These are phyloP conservation scores for Ramaria sp. DNA, from an alignment of 768 basidiomycete species.

Conservation along the genomic window DNA sequence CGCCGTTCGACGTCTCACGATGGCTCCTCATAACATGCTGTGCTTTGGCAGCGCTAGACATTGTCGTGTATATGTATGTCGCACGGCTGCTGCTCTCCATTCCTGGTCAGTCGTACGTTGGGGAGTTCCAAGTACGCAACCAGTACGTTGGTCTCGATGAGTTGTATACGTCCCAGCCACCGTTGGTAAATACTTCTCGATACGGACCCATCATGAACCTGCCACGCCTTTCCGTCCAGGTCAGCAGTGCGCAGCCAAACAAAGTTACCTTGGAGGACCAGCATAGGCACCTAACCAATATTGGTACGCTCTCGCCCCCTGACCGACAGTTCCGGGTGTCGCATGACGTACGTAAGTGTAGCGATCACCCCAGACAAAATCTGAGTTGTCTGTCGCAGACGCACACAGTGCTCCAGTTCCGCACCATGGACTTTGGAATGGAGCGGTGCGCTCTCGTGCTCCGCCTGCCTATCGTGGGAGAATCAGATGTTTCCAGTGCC, in stretches of 20 bases:
- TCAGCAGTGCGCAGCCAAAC: neutral
- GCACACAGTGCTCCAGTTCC: neutral
- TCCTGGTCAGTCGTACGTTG: neutral
- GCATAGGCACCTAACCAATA: neutral
- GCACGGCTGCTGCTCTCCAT: neutral
- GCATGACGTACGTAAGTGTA: neutral
- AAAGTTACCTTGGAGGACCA: neutral
- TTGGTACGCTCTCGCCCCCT: neutral
- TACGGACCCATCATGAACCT: neutral
- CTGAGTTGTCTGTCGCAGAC: neutral
- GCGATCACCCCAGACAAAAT: neutral
- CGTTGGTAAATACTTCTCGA: neutral
- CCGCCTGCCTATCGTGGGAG: neutral
- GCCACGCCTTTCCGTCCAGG: neutral
- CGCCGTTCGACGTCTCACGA: constrained; percentile 25
- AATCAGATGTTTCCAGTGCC: neutral
- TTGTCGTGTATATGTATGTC: neutral
- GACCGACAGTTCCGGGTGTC: neutral
- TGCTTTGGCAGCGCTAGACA: neutral
- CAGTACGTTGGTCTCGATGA: neutral
- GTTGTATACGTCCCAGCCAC: neutral
- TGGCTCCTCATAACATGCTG: neutral
- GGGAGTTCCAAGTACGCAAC: neutral
- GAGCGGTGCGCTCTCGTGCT: neutral
- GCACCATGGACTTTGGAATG: neutral